Percentiles rank a stretch among this genome's conserved stretches.
These are phyloP conservation scores for Alternaria ventricosa DNA, from an alignment of 2,329 filamentous ascomycete species.

Conservation along the genomic window DNA sequence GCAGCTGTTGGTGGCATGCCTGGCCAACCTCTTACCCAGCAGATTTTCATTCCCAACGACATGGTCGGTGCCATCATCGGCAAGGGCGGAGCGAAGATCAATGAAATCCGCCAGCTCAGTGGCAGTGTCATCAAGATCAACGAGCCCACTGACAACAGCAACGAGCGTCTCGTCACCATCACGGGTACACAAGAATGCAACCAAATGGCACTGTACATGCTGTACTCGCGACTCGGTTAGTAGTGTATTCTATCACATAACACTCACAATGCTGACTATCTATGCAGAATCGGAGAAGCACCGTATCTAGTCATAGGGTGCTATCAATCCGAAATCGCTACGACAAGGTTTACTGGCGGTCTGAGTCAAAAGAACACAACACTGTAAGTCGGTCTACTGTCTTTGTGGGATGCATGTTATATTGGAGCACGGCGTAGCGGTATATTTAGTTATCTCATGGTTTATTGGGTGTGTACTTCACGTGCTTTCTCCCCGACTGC, in stretches of 20 bases:
- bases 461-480: constrained; percentile 8
- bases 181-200: constrained; percentile 98
- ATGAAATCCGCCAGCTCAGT: constrained; percentile 95
- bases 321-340: neutral
- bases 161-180: constrained; percentile 95
- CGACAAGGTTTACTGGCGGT: neutral
- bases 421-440: constrained; percentile 18
- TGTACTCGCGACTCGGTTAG: constrained; percentile 94
- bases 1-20: constrained; percentile 66
- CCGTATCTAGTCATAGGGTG: constrained; percentile 60
- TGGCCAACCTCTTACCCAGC: constrained; percentile 86
- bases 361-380: neutral
- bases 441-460: neutral
- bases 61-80: constrained; percentile 99
- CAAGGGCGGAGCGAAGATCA: constrained; percentile 98
- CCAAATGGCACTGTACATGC: constrained; percentile 99
- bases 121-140: constrained; percentile 99
- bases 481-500: neutral
- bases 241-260: neutral
- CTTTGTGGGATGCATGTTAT: constrained; percentile 10
- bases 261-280: constrained; percentile 4
- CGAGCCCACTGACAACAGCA: constrained; percentile 98
- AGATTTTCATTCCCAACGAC: constrained; percentile 99
- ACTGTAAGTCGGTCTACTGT: neutral
- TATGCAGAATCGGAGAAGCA: constrained; percentile 76